phyloP scores from a whole-genome alignment of 345 rosid species.

The Excoecaria agallocha region DNA sequence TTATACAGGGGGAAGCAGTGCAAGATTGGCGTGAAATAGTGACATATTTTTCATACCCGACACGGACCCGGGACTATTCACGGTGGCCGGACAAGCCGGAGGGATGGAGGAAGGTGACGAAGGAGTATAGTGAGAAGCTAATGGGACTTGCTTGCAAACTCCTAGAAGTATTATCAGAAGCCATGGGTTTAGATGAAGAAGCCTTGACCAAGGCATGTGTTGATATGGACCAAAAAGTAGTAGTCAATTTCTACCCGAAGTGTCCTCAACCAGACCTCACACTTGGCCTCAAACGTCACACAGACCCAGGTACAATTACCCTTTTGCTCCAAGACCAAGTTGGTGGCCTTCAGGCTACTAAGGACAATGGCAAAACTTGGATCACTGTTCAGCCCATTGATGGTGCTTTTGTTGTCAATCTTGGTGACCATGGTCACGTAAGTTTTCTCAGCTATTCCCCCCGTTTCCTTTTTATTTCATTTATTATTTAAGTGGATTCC shows the following conservation, averaged over 20 bases:
- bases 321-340: constrained; percentile 89
- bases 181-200: constrained; percentile 81
- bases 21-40: constrained; percentile 96
- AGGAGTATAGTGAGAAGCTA: constrained; percentile 66
- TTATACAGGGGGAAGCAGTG: constrained; percentile 76
- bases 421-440: constrained; percentile 94
- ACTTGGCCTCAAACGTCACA: constrained; percentile 95
- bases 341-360: constrained; percentile 92
- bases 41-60: constrained; percentile 87
- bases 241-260: constrained; percentile 84
- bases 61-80: constrained; percentile 67
- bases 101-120: constrained; percentile 65
- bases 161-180: constrained; percentile 78
- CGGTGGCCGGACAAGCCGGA: constrained; percentile 96
- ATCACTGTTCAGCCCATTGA: constrained; percentile 90
- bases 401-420: constrained; percentile 94
- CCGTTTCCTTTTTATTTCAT: no score
- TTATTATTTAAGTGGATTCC: no score
- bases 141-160: constrained; percentile 85
- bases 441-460: constrained; percentile 21
- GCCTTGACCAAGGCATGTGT: constrained; percentile 81
- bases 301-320: constrained; percentile 94
- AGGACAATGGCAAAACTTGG: constrained; percentile 80
- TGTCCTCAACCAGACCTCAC: constrained; percentile 96
- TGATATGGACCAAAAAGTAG: constrained; percentile 95